These are phyloP conservation scores for Cystobasidiaceae sp. DNA, from an alignment of 1,284 basidiomycete genomes.

Conservation along the genomic window DNA sequence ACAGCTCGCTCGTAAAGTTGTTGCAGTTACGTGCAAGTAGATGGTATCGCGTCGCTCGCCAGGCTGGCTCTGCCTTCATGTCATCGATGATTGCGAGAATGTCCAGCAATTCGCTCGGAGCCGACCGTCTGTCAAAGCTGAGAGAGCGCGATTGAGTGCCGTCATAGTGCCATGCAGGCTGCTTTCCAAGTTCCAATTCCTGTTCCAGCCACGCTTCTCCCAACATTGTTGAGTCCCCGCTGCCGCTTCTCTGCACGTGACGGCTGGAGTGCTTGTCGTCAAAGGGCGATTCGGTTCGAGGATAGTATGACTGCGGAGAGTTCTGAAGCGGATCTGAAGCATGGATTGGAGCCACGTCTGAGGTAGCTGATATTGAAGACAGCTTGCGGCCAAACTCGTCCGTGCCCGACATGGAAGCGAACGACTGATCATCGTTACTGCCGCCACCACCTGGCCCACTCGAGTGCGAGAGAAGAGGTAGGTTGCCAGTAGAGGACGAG, in stretches of 20 bases:
- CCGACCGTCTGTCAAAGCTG: not conserved
- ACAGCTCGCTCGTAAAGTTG: conserved; percentile 42
- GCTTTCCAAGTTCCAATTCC: too few species aligned
- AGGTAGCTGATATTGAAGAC: too few species aligned
- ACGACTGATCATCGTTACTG: not conserved
- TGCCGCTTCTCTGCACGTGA: too few species aligned
- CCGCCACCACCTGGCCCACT: not conserved
- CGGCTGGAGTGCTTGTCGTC: not conserved
- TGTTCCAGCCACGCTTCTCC: too few species aligned
- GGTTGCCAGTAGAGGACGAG: conserved; percentile 5
- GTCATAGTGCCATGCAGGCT: too few species aligned
- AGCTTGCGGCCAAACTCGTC: conserved; percentile 16
- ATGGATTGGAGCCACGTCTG: too few species aligned
- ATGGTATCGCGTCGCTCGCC: conserved; percentile 37
- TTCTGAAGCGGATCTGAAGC: not conserved
- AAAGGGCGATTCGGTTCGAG: not conserved
- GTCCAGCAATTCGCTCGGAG: not conserved
- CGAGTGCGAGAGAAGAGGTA: not conserved
- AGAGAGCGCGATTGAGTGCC: not conserved
- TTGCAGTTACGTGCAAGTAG: conserved; percentile 42
- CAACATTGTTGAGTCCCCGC: too few species aligned
- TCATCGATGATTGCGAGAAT: conserved; percentile 32
- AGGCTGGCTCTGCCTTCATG: conserved; percentile 35
- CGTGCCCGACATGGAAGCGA: not conserved
- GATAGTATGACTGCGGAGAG: not conserved